Evolutionary conservation across 2,329 filamentous ascomycete species (phyloP).

Genomic region (Trichoderma simmonsii): DNA sequence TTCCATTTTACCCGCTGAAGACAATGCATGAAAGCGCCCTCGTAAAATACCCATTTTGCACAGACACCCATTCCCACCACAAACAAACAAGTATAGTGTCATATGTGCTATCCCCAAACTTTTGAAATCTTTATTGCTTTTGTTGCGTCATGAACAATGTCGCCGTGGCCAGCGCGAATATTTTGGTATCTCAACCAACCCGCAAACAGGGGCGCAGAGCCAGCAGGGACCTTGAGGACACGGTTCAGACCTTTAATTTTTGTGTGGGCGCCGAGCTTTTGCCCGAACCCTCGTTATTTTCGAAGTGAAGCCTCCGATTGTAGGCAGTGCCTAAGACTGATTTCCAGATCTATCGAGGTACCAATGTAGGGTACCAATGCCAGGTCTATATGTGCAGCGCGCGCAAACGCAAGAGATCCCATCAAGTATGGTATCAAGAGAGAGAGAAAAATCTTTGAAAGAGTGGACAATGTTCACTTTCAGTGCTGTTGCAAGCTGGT

Average conservation of each 20-base stretch:
- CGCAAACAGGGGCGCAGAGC: background rate
- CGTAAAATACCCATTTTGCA: constrained; percentile 32
- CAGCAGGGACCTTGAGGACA: background rate
- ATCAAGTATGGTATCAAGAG: constrained; percentile 13
- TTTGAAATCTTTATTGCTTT: constrained; percentile 20
- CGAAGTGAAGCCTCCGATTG: background rate
- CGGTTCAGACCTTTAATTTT: constrained; percentile 10
- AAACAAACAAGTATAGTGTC: constrained; percentile 25
- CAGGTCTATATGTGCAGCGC: constrained; percentile 21
- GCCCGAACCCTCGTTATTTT: background rate
- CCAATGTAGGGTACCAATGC: constrained; percentile 19
- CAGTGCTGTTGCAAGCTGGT: background rate
- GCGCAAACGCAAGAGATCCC: constrained; percentile 16
- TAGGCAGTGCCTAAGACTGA: constrained; percentile 16
- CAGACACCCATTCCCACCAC: constrained; percentile 24
- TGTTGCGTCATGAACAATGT: constrained; percentile 20
- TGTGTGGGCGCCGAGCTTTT: background rate
- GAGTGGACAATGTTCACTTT: constrained; percentile 9
- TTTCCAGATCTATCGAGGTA: constrained; percentile 21
- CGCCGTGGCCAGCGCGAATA: constrained; percentile 6
- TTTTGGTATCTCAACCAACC: constrained; percentile 14
- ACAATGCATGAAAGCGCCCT: constrained; percentile 39
- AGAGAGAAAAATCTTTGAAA: background rate
- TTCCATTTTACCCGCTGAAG: constrained; percentile 36
- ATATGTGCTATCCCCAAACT: constrained; percentile 33